Evolutionary conservation across 179 eudicot species (phyloP), one percentile per base, ranked within the genome.

Genomic region (Corrigiola litoralis): DNA sequence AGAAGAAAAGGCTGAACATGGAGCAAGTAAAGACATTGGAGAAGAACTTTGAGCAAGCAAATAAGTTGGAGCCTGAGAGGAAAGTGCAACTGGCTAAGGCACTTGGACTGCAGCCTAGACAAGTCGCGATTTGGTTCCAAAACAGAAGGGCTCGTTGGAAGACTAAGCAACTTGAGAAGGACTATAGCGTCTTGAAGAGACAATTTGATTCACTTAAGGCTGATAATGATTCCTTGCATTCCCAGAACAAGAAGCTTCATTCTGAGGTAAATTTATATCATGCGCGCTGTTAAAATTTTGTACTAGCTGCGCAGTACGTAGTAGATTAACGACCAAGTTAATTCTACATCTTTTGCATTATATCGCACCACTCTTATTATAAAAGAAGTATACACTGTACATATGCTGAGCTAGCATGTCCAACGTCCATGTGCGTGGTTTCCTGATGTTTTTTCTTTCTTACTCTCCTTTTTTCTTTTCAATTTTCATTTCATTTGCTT

Each of bases 121-220:
- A 89, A 64, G 76, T 89, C 1, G 94, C 95, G 2, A 87, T 89
- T 33, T 89, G 96, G 96, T 89, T 87, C 73, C 96, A 89, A 61
- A 89, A 89, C 76, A 51, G 94, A 34, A 77, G 96, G 51, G 96
- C 94, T 0, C 68, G 96, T 31, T 89, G 95, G 96, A 89, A 89
- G 83, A 89, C 96, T 6, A 88, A 86, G 74, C 89, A 88, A 28
- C 70, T 88, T 64, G 96, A 88, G 85, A 88, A 71, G 66, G 92
- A 87, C 32, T 89, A 82, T 77, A 78, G 73, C 8, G 28, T 83
- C 5, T 72, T 89, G 57, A 89, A 83, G 82, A 81, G 86, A 41
- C 84, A 84, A 28, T 83, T 81, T 81, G 88, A 89, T 67, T 69
- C 81, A 5, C 70, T 84, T 58, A 84, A 87, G 77, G 81, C 90